Base-by-base conservation (phyloP, 495 filamentous ascomycete genomes). In the Aspergillus heteromorphus region DNA sequence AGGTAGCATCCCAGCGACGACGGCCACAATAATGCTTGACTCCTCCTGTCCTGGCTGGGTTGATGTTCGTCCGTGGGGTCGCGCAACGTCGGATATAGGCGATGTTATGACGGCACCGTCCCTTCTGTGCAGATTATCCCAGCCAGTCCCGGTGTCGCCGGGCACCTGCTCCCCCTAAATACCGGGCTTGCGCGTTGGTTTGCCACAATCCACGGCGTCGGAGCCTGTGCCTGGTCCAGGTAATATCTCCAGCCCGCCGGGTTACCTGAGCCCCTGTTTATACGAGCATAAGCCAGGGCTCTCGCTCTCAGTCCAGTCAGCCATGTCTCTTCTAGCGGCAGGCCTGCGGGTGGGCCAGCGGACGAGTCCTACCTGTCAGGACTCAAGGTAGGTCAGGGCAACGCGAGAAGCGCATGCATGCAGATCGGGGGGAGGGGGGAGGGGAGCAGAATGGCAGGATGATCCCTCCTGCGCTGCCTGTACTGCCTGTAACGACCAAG, bases 371-470 rank as follows among this genome's bases (percentile, higher is more conserved):
- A 48, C 25, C 11, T 23, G 21, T 30, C n/a, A 21, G 41, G n/a
- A n/a, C n/a, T n/a, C n/a, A n/a, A n/a, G 40, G 50, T 53, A 49
- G 45, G 53, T 45, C 56, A 56, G 48, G 48, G 53, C 49, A 56
- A 62, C 36, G 45, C 40, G 40, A 48, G 27, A 56, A 18, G 31
- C 49, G 53, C 50, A 62, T 48, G 60, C 49, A 45, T 54, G 53
- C 47, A 56, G 56, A 56, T 54, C 53, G 45, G 45, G 42, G 45
- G 30, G 36, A n/a, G n/a, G n/a, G n/a, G n/a, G n/a, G n/a, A n/a
- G n/a, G n/a, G n/a, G n/a, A n/a, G n/a, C n/a, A n/a, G n/a, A n/a
- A 47, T 27, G 27, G 51, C 34, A 11, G 48, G 7, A 34, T n/a
- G n/a, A 40, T 45, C 43, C 43, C 20, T 41, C 16, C 21, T 41